Conservation (phyloP, 2,329 filamentous ascomycete genomes). For the Fusarium sp. region DNA sequence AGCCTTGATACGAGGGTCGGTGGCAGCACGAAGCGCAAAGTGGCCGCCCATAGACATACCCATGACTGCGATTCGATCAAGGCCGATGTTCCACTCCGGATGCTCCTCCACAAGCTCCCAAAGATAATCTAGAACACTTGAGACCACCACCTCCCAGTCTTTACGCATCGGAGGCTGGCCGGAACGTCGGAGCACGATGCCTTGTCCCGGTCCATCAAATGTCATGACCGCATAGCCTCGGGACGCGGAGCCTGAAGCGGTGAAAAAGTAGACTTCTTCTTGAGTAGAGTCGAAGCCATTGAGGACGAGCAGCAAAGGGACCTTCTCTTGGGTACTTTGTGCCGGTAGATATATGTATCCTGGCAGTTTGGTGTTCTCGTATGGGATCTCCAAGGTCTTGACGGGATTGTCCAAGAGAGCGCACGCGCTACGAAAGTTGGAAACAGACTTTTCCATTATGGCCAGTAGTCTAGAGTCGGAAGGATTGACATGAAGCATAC, state of each 20-base stretch:
- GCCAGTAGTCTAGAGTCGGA: neutral
- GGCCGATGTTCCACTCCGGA: slow-evolving; percentile 49
- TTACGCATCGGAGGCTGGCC: slow-evolving; percentile 45
- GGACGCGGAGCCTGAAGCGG: slow-evolving; percentile 33
- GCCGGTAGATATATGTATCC: slow-evolving; percentile 52
- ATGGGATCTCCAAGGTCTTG: slow-evolving; percentile 49
- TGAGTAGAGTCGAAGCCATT: slow-evolving; percentile 52
- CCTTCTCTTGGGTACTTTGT: slow-evolving; percentile 37
- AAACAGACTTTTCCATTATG: neutral
- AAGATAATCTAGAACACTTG: slow-evolving; percentile 48
- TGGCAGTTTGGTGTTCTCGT: slow-evolving; percentile 49
- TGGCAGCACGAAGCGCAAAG: slow-evolving; percentile 55
- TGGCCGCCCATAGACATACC: slow-evolving; percentile 58
- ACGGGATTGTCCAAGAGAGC: neutral
- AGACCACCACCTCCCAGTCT: slow-evolving; percentile 53
- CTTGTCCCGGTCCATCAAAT: slow-evolving; percentile 60
- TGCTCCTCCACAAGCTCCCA: slow-evolving; percentile 8
- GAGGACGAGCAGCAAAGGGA: slow-evolving; percentile 49
- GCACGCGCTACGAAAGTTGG: neutral
- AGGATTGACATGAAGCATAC: slow-evolving; percentile 25
- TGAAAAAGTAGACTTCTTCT: slow-evolving; percentile 55
- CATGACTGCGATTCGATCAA: slow-evolving; percentile 49
- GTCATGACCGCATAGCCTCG: slow-evolving; percentile 56
- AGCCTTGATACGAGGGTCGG: slow-evolving; percentile 56
- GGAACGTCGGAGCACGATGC: slow-evolving; percentile 48